These are phyloP conservation scores for Globisporangium nunn DNA, from an alignment of 352 stramenopile genomes.

Conservation along the genomic window DNA sequence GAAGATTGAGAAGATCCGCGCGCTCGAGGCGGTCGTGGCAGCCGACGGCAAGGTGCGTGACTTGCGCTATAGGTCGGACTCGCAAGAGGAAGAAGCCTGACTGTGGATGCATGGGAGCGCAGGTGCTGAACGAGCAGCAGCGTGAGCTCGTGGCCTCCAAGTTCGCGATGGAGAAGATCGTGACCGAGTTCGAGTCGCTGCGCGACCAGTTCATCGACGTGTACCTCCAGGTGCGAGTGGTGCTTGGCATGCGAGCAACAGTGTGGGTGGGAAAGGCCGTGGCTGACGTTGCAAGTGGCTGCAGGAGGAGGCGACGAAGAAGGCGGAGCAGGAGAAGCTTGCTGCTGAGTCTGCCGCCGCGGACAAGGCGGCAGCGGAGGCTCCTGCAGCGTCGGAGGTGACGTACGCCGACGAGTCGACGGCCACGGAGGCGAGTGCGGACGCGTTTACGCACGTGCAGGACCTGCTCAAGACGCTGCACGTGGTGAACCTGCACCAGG, in stretches of 20 bases:
- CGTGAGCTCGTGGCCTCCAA: constrained; percentile 62
- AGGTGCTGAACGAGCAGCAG: constrained; percentile 71
- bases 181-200: constrained; percentile 64
- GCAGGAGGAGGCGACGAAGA: constrained; percentile 35
- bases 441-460: constrained; percentile 47
- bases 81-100: no score
- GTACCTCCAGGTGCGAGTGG: constrained; percentile 23
- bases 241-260: neutral
- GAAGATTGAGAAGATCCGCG: constrained; percentile 83
- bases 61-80: neutral
- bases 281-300: neutral
- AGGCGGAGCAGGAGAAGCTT: constrained; percentile 13
- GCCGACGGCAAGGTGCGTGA: constrained; percentile 37
- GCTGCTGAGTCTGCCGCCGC: constrained; percentile 1
- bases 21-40: constrained; percentile 36
- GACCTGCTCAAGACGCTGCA: constrained; percentile 76
- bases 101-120: neutral
- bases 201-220: constrained; percentile 74
- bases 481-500: constrained; percentile 68
- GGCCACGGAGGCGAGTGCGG: constrained; percentile 6
- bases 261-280: no score
- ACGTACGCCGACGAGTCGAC: constrained; percentile 6
- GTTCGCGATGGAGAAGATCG: constrained; percentile 63
- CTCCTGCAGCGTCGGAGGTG: neutral
- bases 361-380: constrained; percentile 4